Evolutionary conservation across 371 early-diverging fungal genomes (phyloP).

Genomic region (Mortierella sp.): DNA sequence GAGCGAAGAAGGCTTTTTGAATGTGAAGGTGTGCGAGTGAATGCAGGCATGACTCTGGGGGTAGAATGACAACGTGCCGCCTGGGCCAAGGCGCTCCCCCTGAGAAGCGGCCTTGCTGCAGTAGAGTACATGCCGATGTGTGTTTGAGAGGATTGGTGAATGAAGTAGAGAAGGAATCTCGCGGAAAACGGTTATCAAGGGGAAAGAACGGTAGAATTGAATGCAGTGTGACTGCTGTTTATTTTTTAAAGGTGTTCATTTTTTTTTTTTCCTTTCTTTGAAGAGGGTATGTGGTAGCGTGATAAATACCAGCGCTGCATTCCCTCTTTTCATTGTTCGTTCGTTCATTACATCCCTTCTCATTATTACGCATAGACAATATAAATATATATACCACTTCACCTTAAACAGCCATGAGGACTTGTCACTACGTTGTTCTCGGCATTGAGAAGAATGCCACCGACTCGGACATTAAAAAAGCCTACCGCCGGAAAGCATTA

Average conservation of each 20-base stretch:
- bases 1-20: background rate
- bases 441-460: slow-evolving; percentile 81
- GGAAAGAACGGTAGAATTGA: background rate
- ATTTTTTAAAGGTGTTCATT: background rate
- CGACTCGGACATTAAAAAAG: slow-evolving; percentile 88
- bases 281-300: background rate
- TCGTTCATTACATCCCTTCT: background rate
- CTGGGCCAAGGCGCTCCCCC: background rate
- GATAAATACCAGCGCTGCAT: background rate
- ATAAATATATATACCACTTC: background rate
- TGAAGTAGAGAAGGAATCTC: background rate
- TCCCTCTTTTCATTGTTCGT: background rate
- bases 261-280: background rate
- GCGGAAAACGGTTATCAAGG: background rate
- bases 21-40: background rate
- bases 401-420: slow-evolving; percentile 61
- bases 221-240: slow-evolving; percentile 6
- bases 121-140: slow-evolving; percentile 11
- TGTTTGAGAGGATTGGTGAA: slow-evolving; percentile 4
- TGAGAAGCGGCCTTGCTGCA: slow-evolving; percentile 11
- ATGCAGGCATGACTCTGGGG: background rate
- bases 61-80: background rate
- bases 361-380: too few species aligned
- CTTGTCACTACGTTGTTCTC: slow-evolving; percentile 93
- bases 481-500: slow-evolving; percentile 88